Conservation (phyloP, 495 filamentous ascomycete genomes). For the Chaetomium cochliodes region DNA sequence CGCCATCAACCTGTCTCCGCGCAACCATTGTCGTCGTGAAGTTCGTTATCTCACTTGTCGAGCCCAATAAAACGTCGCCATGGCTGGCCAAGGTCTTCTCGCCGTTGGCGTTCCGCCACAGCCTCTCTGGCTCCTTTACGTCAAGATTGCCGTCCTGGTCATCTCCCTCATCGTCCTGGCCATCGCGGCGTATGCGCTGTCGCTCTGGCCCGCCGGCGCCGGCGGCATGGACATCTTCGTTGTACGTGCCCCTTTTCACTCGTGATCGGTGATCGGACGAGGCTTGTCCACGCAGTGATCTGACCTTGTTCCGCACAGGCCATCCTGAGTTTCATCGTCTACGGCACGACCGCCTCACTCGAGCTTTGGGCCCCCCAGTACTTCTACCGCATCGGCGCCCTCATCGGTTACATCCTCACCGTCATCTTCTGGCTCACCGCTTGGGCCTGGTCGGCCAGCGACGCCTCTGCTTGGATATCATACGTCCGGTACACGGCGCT, state of each 20-base stretch:
- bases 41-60: not conserved
- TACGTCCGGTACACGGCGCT: not conserved
- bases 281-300: not conserved
- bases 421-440: slow-evolving; percentile 44
- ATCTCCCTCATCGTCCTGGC: slow-evolving; percentile 39
- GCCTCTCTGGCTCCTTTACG: slow-evolving; percentile 36
- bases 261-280: not conserved
- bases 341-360: slow-evolving; percentile 34
- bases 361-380: slow-evolving; percentile 33
- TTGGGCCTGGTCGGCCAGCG: slow-evolving; percentile 44
- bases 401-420: slow-evolving; percentile 36
- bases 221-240: slow-evolving; percentile 39
- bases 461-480: slow-evolving; percentile 30
- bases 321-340: slow-evolving; percentile 38
- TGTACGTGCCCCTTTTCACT: slow-evolving; percentile 26
- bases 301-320: slow-evolving; percentile 29
- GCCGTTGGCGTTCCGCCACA: slow-evolving; percentile 36
- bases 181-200: slow-evolving; percentile 36
- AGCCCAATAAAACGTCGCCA: slow-evolving; percentile 11
- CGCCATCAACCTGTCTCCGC: not conserved
- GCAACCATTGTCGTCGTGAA: not conserved
- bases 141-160: slow-evolving; percentile 39
- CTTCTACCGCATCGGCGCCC: slow-evolving; percentile 39
- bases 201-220: slow-evolving; percentile 32
- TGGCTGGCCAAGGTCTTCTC: slow-evolving; percentile 33